phyloP scores from a whole-genome alignment of 306 rosid species.

The Quercus glauca region DNA sequence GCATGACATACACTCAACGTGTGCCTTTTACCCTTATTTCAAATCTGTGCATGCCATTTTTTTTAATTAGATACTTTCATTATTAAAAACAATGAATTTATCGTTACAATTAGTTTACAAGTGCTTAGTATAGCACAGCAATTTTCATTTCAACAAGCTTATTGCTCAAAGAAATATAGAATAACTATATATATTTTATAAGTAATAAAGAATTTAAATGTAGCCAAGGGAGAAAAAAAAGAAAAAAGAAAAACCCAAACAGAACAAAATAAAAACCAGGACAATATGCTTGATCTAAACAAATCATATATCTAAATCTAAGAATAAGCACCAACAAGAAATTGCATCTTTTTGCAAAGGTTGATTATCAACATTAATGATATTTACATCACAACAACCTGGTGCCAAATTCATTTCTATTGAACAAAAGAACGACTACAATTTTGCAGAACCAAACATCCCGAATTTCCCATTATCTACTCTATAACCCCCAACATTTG shows the following conservation, averaged over 20 bases:
- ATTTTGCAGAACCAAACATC: conserved; percentile 28
- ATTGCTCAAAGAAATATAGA: neutral
- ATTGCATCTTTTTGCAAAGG: conserved; percentile 4
- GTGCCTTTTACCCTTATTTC: neutral
- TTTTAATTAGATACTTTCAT: neutral
- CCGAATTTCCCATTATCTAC: conserved; percentile 18
- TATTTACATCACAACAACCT: conserved; percentile 34
- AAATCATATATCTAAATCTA: neutral
- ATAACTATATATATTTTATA: neutral
- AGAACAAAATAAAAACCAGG: neutral
- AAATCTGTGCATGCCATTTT: neutral
- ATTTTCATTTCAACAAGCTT: neutral
- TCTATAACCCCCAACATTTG: conserved; percentile 6
- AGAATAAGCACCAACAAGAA: conserved; percentile 6
- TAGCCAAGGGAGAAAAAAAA: neutral
- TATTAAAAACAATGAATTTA: neutral
- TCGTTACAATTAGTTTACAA: neutral
- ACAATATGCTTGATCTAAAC: neutral
- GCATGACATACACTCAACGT: no score
- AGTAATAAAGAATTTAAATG: no score
- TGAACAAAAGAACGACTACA: conserved; percentile 44
- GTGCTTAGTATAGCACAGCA: neutral
- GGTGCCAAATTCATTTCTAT: conserved; percentile 27
- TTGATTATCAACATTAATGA: conserved; percentile 21
- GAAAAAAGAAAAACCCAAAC: neutral